A percentile compares a stretch with the other conserved stretches of the same genome.
Evolutionary conservation across 1,139 yeast species (phyloP).

Genomic region (Williopsis jadinii): DNA sequence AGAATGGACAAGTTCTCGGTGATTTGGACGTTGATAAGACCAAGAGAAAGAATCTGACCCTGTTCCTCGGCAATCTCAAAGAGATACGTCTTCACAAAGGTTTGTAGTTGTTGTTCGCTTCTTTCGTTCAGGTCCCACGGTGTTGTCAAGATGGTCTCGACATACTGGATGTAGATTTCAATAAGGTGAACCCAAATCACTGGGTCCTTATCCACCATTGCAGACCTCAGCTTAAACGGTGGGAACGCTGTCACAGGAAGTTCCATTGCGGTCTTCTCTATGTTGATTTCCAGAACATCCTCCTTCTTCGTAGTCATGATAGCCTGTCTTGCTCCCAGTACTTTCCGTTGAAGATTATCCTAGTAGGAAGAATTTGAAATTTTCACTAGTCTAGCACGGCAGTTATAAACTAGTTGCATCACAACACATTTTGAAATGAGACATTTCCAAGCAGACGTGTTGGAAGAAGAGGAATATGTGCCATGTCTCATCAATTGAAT

Average conservation of each 20-base stretch:
- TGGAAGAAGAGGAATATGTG: no score
- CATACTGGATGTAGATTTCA: slow-evolving; percentile 51
- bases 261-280: slow-evolving; percentile 14
- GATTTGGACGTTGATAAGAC: slow-evolving; percentile 65
- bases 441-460: no score
- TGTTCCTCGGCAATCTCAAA: slow-evolving; percentile 55
- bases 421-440: no score
- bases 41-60: slow-evolving; percentile 55
- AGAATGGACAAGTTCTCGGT: slow-evolving; percentile 41
- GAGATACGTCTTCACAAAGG: slow-evolving; percentile 49
- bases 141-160: slow-evolving; percentile 28
- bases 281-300: slow-evolving; percentile 5
- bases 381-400: background rate
- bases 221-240: slow-evolving; percentile 64
- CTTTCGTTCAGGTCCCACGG: slow-evolving; percentile 31
- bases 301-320: background rate
- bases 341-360: background rate
- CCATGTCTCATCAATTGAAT: no score
- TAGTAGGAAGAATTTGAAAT: background rate
- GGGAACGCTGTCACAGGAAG: slow-evolving; percentile 67
- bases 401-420: no score
- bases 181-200: slow-evolving; percentile 72
- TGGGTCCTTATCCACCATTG: slow-evolving; percentile 72
- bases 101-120: slow-evolving; percentile 51
- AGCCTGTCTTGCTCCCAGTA: background rate